Evolutionary conservation across 352 stramenopile species (phyloP).

Genomic region (Pelagophyceae sp.): DNA sequence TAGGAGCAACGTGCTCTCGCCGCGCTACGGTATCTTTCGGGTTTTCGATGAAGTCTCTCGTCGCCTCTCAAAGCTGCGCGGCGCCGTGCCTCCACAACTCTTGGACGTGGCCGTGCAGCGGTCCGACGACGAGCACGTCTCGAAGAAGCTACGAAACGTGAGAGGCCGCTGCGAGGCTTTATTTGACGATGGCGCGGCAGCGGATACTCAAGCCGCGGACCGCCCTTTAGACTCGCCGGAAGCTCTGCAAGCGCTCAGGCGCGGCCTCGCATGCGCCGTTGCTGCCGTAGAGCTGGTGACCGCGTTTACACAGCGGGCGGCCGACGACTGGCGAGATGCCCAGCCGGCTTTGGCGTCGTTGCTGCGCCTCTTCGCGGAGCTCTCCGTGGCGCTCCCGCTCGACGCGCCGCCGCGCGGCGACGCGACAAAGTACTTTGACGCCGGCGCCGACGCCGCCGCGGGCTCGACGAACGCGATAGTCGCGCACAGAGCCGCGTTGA

Average conservation of each 20-base stretch:
- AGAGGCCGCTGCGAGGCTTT: background rate
- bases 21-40: background rate
- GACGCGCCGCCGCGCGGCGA: background rate
- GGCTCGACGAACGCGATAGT: background rate
- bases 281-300: background rate
- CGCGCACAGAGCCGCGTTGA: background rate
- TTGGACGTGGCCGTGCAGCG: background rate
- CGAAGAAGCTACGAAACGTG: background rate
- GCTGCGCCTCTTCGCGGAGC: background rate
- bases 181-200: background rate
- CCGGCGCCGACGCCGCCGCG: background rate
- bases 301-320: background rate
- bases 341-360: background rate
- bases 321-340: background rate
- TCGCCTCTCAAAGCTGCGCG: background rate
- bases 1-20: background rate
- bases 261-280: background rate
- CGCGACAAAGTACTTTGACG: background rate
- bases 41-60: background rate
- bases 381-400: background rate
- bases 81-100: background rate
- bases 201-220: too few relatives aligned
- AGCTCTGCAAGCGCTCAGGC: background rate
- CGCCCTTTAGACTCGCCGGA: background rate
- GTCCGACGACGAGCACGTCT: background rate